These are phyloP conservation scores for Kalaharituber pfeilii DNA, from an alignment of 2,329 filamentous ascomycete species.

Conservation along the genomic window DNA sequence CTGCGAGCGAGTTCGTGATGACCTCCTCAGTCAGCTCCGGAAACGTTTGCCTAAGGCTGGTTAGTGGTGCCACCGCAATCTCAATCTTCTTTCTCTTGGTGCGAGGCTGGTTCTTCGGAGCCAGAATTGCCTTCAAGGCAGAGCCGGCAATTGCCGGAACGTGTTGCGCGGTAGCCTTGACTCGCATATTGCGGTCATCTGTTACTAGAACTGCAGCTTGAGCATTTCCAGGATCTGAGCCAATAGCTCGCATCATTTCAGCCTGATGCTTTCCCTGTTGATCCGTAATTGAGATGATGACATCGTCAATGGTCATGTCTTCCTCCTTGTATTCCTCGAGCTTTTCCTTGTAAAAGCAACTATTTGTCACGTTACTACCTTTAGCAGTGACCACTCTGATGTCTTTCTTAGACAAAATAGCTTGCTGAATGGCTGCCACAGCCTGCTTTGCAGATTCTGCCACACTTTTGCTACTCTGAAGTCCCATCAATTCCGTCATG, in stretches of 20 bases:
- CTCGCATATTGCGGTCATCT: slow-evolving; percentile 22
- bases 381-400: slow-evolving; percentile 22
- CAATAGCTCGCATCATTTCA: slow-evolving; percentile 8
- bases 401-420: slow-evolving; percentile 18
- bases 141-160: slow-evolving; percentile 20
- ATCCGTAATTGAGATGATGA: slow-evolving; percentile 22
- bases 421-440: slow-evolving; percentile 17
- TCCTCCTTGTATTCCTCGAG: slow-evolving; percentile 20
- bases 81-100: neutral
- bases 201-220: slow-evolving; percentile 22
- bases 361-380: slow-evolving; percentile 17
- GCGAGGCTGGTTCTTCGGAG: neutral
- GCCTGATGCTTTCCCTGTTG: slow-evolving; percentile 13
- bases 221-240: slow-evolving; percentile 5
- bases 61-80: neutral
- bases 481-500: slow-evolving; percentile 21
- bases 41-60: neutral
- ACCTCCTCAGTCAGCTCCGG: neutral
- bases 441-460: slow-evolving; percentile 17
- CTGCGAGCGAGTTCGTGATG: neutral
- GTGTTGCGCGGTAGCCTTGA: slow-evolving; percentile 21
- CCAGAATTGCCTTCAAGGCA: slow-evolving; percentile 5
- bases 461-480: slow-evolving; percentile 18
- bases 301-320: slow-evolving; percentile 20
- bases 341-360: slow-evolving; percentile 19